A percentile compares a stretch with the other conserved stretches of the same genome.
These are phyloP conservation scores for Paxillus ammoniavirescens DNA, from an alignment of 768 basidiomycete genomes.

Conservation along the genomic window DNA sequence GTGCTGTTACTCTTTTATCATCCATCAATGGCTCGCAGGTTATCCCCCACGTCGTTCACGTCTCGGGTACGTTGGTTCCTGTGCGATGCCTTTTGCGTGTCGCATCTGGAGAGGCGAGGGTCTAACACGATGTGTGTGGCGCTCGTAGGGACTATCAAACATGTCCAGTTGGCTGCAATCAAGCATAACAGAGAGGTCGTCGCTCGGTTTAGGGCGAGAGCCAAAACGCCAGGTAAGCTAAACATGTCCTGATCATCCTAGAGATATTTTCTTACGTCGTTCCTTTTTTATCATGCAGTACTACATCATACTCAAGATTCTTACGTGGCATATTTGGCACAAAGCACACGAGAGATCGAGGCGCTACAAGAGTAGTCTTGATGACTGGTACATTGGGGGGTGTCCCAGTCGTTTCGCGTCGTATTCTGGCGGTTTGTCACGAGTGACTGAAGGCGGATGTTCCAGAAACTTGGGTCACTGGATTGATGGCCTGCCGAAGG, in stretches of 20 bases:
- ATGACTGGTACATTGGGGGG: no score
- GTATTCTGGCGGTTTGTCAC: no score
- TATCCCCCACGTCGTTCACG: slow-evolving; percentile 76
- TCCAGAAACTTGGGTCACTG: neutral
- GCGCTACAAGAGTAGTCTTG: slow-evolving; percentile 58
- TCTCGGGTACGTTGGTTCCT: slow-evolving; percentile 59
- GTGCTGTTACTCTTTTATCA: slow-evolving; percentile 68
- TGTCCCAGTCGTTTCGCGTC: no score
- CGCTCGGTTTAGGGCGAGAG: slow-evolving; percentile 58
- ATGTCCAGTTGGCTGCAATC: slow-evolving; percentile 76
- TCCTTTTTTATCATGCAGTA: slow-evolving; percentile 29
- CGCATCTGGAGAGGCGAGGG: neutral
- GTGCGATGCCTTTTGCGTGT: no score
- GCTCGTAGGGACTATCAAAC: slow-evolving; percentile 77
- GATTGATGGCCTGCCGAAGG: neutral
- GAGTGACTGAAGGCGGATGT: neutral
- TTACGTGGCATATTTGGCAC: slow-evolving; percentile 56
- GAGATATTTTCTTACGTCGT: neutral
- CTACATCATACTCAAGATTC: slow-evolving; percentile 51
- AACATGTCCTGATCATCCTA: neutral
- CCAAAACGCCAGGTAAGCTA: slow-evolving; percentile 50
- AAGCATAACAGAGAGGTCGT: slow-evolving; percentile 69
- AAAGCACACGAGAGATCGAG: slow-evolving; percentile 60
- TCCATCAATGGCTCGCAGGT: slow-evolving; percentile 54
- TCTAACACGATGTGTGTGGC: neutral